Percentiles rank a stretch among this genome's conserved stretches.
These are phyloP conservation scores for Pogostemon cablin DNA, from an alignment of 257 asterid species.

Conservation along the genomic window DNA sequence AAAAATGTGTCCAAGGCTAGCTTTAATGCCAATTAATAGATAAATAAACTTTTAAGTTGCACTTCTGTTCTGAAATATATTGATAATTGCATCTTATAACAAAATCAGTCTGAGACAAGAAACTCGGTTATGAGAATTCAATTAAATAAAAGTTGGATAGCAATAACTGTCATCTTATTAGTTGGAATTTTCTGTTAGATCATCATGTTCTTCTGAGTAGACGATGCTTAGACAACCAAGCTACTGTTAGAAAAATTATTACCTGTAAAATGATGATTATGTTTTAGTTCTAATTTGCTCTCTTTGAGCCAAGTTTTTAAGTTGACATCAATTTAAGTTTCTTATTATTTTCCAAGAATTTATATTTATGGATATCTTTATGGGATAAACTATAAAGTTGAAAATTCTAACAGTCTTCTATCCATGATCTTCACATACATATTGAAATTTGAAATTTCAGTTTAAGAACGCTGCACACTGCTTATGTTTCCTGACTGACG, in stretches of 20 bases:
- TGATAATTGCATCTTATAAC: conserved; percentile 8
- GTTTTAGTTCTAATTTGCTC: conserved; percentile 3
- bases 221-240: neutral
- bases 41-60: conserved; percentile 3
- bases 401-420: neutral
- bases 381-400: neutral
- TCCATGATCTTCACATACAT: conserved; percentile 15
- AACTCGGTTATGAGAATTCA: conserved; percentile 13
- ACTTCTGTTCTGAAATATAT: conserved; percentile 17
- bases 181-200: conserved; percentile 23
- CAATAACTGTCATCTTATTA: conserved; percentile 2
- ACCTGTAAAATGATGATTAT: neutral
- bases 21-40: neutral
- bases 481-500: neutral
- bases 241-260: neutral
- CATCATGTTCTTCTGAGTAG: conserved; percentile 12
- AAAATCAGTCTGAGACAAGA: conserved; percentile 8
- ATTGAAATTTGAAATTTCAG: neutral
- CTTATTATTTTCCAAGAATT: conserved; percentile 1
- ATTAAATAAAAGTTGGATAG: neutral
- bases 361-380: neutral
- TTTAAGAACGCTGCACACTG: conserved; percentile 15
- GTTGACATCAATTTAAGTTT: neutral
- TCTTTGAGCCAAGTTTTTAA: neutral
- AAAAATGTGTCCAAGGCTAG: neutral